Conservation (phyloP, 768 basidiomycete genomes). For the Scleroderma bovista region DNA sequence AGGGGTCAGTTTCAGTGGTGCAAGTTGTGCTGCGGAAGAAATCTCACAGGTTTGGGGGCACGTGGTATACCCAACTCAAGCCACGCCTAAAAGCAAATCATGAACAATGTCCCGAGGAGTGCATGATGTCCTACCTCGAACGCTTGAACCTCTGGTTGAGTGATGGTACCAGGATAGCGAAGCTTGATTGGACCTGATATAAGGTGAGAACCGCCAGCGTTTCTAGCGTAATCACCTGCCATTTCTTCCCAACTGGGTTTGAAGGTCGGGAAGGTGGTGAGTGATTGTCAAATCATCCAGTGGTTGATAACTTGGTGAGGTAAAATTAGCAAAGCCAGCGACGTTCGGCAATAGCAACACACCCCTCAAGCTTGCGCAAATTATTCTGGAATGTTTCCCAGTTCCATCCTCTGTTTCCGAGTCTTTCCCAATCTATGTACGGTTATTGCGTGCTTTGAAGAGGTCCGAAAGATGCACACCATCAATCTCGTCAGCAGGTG, state of each 20-base stretch:
- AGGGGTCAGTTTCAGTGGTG: background rate
- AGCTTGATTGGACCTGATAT: constrained; percentile 9
- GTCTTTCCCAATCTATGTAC: constrained; percentile 31
- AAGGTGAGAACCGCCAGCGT: background rate
- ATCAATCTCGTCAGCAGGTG: constrained; percentile 27
- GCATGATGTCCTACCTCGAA: too few relatives aligned
- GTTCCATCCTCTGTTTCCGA: constrained; percentile 54
- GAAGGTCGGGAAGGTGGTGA: background rate
- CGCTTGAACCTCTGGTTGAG: constrained; percentile 4
- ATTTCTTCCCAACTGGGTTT: background rate
- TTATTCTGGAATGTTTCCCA: constrained; percentile 40
- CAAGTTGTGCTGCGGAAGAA: constrained; percentile 23
- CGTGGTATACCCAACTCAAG: background rate
- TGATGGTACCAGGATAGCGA: constrained; percentile 5
- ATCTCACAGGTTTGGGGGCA: constrained; percentile 1
- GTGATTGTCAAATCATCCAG: background rate
- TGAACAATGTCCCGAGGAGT: too few relatives aligned
- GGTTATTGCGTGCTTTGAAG: background rate
- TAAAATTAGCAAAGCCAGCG: background rate
- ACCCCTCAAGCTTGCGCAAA: constrained; percentile 36
- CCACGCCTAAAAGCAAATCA: constrained; percentile 1
- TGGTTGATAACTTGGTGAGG: background rate
- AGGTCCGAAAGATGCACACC: constrained; percentile 11
- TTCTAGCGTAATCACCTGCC: background rate
- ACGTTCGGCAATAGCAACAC: background rate